Evolutionary conservation across 2,329 filamentous ascomycete species (phyloP).

Genomic region (Juglanconis sp.): DNA sequence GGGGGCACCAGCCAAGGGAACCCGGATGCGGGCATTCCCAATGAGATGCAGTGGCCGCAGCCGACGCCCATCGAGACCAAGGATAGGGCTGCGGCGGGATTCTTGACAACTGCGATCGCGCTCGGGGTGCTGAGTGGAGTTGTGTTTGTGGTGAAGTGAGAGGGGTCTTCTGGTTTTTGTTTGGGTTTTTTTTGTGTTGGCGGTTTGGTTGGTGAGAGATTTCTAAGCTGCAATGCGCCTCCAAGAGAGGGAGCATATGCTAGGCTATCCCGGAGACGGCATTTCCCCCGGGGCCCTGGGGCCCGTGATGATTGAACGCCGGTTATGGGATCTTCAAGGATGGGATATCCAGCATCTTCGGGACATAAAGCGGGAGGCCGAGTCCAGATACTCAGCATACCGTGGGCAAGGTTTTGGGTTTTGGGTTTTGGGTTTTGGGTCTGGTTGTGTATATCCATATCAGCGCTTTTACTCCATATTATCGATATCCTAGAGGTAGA

Average conservation of each 20-base stretch:
- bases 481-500: too few relatives aligned
- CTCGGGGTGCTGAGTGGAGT: slow-evolving; percentile 48
- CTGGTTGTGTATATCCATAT: too few relatives aligned
- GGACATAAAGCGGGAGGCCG: neutral
- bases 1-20: slow-evolving; percentile 60
- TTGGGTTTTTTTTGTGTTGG: neutral
- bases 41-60: slow-evolving; percentile 22
- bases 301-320: neutral
- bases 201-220: too few relatives aligned
- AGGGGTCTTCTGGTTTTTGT: neutral
- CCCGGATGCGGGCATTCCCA: slow-evolving; percentile 39
- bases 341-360: neutral
- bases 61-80: slow-evolving; percentile 41
- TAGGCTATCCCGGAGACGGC: neutral
- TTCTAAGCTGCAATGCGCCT: neutral
- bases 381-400: too few relatives aligned
- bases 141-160: slow-evolving; percentile 44
- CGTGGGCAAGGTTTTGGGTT: too few relatives aligned
- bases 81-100: slow-evolving; percentile 55
- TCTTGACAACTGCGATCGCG: slow-evolving; percentile 50
- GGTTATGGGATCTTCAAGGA: neutral
- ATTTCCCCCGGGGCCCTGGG: neutral
- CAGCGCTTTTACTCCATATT: too few relatives aligned
- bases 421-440: too few relatives aligned
- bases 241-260: neutral